Conservation (phyloP, 169 alveolate species). For the Cryptosporidium xiaoi region DNA sequence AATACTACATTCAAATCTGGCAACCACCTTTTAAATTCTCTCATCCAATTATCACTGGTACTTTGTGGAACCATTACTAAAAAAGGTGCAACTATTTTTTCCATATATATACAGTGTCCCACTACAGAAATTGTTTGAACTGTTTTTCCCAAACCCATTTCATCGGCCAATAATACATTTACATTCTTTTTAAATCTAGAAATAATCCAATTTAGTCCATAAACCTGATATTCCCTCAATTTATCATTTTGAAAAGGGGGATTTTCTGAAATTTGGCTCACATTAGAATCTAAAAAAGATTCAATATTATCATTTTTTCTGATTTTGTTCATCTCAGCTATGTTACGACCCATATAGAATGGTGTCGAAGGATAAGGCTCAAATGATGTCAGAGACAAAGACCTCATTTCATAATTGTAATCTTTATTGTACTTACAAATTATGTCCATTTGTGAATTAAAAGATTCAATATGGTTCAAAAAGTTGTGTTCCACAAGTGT, state of each 20-base stretch:
- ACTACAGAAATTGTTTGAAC: constrained; percentile 93
- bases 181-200: constrained; percentile 93
- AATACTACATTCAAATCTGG: constrained; percentile 93
- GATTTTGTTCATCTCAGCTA: constrained; percentile 18
- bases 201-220: constrained; percentile 95
- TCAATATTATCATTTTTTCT: not conserved
- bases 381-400: constrained; percentile 87
- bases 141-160: constrained; percentile 96
- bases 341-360: constrained; percentile 78
- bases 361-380: constrained; percentile 91
- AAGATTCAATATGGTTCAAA: constrained; percentile 81
- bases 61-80: constrained; percentile 95
- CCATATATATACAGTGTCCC: constrained; percentile 88
- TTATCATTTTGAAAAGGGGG: constrained; percentile 74
- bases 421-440: constrained; percentile 76
- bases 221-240: constrained; percentile 93
- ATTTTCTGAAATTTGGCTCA: not conserved
- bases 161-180: constrained; percentile 94
- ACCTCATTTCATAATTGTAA: constrained; percentile 79
- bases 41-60: constrained; percentile 95
- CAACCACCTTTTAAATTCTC: constrained; percentile 93
- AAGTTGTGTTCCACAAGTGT: constrained; percentile 86
- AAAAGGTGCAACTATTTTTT: constrained; percentile 89
- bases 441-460: constrained; percentile 83
- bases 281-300: not conserved